Percentiles rank a stretch among this genome's conserved stretches.
These are phyloP conservation scores for Graphiopsis chlorocephala DNA, from an alignment of 2,329 filamentous ascomycete species.

Conservation along the genomic window DNA sequence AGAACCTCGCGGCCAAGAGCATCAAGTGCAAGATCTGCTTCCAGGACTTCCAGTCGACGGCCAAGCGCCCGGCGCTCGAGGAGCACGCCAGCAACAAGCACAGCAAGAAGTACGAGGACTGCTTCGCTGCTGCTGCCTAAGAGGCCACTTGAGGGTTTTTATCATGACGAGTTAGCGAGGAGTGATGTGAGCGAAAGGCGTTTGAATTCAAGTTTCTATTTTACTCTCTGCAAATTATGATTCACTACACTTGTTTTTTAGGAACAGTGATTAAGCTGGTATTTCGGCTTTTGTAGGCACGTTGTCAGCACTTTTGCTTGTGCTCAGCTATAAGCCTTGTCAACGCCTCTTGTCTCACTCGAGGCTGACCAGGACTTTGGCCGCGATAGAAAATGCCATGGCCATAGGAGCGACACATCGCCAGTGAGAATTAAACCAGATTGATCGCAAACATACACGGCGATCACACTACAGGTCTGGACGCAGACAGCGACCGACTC, in stretches of 20 bases:
- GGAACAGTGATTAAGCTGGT: not conserved
- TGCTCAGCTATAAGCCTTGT: not conserved
- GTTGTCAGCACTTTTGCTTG: not conserved
- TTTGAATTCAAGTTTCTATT: not conserved
- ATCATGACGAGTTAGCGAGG: not conserved
- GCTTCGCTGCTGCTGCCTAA: slow-evolving; percentile 49
- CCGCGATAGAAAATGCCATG: no score
- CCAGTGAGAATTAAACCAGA: no score
- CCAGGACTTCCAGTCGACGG: slow-evolving; percentile 75
- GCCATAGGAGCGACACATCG: no score
- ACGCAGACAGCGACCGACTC: no score
- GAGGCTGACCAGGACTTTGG: no score
- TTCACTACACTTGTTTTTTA: not conserved
- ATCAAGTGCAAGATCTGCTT: slow-evolving; percentile 77
- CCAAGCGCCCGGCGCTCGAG: slow-evolving; percentile 66
- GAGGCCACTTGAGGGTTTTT: not conserved
- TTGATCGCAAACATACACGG: no score
- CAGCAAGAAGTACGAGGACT: slow-evolving; percentile 67
- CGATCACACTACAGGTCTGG: no score
- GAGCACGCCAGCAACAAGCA: slow-evolving; percentile 76
- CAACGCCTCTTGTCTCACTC: not conserved
- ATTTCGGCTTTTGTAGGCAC: not conserved
- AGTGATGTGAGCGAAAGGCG: not conserved
- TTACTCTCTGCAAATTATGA: not conserved
- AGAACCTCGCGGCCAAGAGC: slow-evolving; percentile 72